Evolutionary conservation across 2,329 filamentous ascomycete genomes (phyloP).

Genomic region (Blastomyces emzantsi): DNA sequence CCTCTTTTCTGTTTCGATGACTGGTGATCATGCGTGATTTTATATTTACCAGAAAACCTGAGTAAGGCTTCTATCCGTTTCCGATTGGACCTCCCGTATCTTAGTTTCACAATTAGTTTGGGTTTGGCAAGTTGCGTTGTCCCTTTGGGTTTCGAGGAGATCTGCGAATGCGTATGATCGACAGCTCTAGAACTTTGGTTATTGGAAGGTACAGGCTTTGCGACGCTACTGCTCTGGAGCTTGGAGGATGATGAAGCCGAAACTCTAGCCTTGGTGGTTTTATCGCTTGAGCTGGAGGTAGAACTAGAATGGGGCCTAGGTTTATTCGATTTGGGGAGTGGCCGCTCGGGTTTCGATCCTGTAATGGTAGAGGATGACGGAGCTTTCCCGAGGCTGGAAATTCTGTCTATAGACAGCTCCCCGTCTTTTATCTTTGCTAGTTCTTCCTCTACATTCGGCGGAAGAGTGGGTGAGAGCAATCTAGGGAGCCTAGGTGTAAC

Average conservation of each 20-base stretch:
- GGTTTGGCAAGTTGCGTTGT: slow-evolving; percentile 14
- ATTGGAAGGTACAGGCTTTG: not conserved
- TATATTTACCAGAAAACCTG: slow-evolving; percentile 35
- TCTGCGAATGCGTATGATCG: not conserved
- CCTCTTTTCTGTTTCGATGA: slow-evolving; percentile 20
- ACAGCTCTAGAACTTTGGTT: not conserved
- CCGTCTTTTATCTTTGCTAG: slow-evolving; percentile 37
- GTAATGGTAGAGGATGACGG: not conserved
- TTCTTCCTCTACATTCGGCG: slow-evolving; percentile 47
- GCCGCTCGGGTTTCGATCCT: not conserved
- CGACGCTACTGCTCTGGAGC: slow-evolving; percentile 5
- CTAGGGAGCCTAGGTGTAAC: slow-evolving; percentile 38
- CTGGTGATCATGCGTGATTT: slow-evolving; percentile 21
- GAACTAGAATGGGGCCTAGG: slow-evolving; percentile 18
- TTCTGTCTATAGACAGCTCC: slow-evolving; percentile 16
- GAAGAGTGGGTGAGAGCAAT: slow-evolving; percentile 51
- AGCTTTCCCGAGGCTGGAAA: not conserved
- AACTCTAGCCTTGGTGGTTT: slow-evolving; percentile 14
- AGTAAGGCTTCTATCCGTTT: slow-evolving; percentile 41
- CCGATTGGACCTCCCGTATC: slow-evolving; percentile 43
- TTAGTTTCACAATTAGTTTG: slow-evolving; percentile 41
- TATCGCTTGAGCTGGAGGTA: slow-evolving; percentile 14
- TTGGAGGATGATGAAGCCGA: slow-evolving; percentile 1
- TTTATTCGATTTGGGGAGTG: not conserved
- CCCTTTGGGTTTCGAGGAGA: not conserved